Percentiles rank a stretch among this genome's conserved stretches.
Evolutionary conservation across 2,329 filamentous ascomycete genomes (phyloP).

Genomic region (Malbranchea cinnamomea): DNA sequence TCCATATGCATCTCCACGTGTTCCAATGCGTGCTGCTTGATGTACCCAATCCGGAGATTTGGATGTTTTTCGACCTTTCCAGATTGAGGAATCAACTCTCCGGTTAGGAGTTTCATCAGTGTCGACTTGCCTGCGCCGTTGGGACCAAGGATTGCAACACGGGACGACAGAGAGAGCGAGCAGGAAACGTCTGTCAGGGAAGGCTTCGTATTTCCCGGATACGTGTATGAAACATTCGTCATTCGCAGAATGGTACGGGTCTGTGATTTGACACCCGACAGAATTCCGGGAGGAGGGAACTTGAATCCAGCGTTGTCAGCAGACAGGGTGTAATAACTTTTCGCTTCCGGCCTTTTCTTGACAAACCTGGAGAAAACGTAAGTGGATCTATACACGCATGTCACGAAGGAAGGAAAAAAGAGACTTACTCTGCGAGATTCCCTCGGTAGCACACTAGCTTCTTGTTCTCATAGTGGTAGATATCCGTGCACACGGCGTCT

Average conservation of each 20-base stretch:
- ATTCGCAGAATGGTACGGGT: slow-evolving; percentile 92
- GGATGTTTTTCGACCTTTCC: slow-evolving; percentile 97
- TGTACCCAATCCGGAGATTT: slow-evolving; percentile 96
- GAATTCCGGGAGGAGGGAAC: slow-evolving; percentile 87
- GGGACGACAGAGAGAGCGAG: slow-evolving; percentile 73
- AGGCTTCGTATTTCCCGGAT: slow-evolving; percentile 75
- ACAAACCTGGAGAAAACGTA: slow-evolving; percentile 54
- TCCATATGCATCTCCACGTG: slow-evolving; percentile 99
- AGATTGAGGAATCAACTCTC: slow-evolving; percentile 66
- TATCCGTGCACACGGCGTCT: slow-evolving; percentile 94
- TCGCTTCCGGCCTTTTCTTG: slow-evolving; percentile 77
- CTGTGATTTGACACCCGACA: slow-evolving; percentile 87
- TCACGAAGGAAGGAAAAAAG: too few relatives aligned
- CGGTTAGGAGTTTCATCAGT: slow-evolving; percentile 91
- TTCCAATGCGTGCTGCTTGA: slow-evolving; percentile 97
- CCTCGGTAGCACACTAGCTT: slow-evolving; percentile 52
- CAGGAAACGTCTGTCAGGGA: slow-evolving; percentile 81
- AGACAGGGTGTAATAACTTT: slow-evolving; percentile 94
- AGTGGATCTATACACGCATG: too few relatives aligned
- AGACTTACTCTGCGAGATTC: slow-evolving; percentile 30
- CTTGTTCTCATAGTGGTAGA: slow-evolving; percentile 98
- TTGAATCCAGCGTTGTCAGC: slow-evolving; percentile 87
- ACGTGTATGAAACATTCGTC: slow-evolving; percentile 82
- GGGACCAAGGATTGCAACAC: slow-evolving; percentile 89
- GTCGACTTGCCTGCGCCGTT: slow-evolving; percentile 98